A percentile compares a stretch with the other conserved stretches of the same genome.
Evolutionary conservation across 2,329 filamentous ascomycete genomes (phyloP).

Genomic region (Talaromyces rugulosus): DNA sequence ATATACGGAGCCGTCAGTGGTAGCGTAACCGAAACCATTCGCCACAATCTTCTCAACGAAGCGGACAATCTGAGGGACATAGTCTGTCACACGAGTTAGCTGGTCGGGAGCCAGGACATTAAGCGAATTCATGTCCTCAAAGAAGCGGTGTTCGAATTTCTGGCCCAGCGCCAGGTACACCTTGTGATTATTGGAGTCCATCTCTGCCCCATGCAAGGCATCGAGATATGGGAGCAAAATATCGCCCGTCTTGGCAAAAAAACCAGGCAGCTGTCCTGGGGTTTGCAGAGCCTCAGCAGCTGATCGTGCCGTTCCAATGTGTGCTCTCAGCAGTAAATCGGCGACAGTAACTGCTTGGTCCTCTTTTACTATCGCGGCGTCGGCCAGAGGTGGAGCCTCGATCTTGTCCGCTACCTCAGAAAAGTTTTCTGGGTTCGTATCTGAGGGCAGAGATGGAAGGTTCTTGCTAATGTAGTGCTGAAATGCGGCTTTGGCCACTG

Average conservation of each 20-base stretch:
- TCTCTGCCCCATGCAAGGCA: slow-evolving; percentile 50
- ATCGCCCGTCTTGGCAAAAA: slow-evolving; percentile 57
- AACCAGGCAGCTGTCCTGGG: slow-evolving; percentile 24
- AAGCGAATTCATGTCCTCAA: slow-evolving; percentile 78
- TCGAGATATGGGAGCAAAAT: slow-evolving; percentile 82
- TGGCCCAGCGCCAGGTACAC: slow-evolving; percentile 85
- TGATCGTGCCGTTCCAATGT: no score
- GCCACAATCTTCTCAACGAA: slow-evolving; percentile 79
- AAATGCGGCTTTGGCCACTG: no score
- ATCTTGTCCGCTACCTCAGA: no score
- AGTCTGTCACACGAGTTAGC: slow-evolving; percentile 83
- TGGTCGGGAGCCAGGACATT: no score
- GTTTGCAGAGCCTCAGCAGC: no score
- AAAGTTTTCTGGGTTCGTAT: no score
- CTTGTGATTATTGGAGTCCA: slow-evolving; percentile 57
- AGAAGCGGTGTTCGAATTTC: slow-evolving; percentile 79
- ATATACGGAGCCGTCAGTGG: slow-evolving; percentile 78
- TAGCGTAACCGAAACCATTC: slow-evolving; percentile 78
- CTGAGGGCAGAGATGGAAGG: slow-evolving; percentile 37
- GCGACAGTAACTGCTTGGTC: no score
- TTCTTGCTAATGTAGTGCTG: slow-evolving; percentile 63
- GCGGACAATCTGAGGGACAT: slow-evolving; percentile 76
- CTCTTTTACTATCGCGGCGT: no score
- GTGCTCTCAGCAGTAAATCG: no score
- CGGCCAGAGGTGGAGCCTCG: no score